Percentiles rank a stretch among this genome's conserved stretches.
Evolutionary conservation across 192 early-diverging fungal genomes (phyloP).

Genomic region (Gonapodya sp.): DNA sequence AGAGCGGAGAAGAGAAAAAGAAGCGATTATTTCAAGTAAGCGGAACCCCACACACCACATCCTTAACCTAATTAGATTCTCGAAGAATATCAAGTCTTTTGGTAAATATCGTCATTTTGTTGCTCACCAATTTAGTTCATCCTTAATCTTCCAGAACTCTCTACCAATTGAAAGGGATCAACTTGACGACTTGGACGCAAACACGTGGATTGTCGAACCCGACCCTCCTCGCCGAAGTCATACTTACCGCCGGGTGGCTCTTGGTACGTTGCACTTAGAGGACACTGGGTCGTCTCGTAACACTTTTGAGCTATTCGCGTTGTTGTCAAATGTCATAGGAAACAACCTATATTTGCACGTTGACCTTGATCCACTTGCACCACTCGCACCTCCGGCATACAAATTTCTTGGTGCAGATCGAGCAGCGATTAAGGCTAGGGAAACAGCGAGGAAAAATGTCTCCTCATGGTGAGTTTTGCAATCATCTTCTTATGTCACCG

Average conservation of each 20-base stretch:
- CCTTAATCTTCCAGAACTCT: background rate
- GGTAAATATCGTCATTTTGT: background rate
- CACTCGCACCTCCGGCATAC: background rate
- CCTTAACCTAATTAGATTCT: too few species aligned
- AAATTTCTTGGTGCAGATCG: background rate
- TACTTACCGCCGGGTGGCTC: background rate
- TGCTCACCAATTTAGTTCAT: background rate
- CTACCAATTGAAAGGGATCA: background rate
- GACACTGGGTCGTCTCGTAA: too few species aligned
- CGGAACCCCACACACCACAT: too few species aligned
- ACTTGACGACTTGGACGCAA: background rate
- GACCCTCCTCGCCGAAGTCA: background rate
- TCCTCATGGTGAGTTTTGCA: background rate
- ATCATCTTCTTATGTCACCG: too few species aligned
- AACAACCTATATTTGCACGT: background rate
- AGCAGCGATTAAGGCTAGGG: background rate
- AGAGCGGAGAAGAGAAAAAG: background rate
- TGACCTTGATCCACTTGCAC: background rate
- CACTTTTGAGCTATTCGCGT: too few species aligned
- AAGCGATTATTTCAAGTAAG: too few species aligned
- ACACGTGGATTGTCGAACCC: background rate
- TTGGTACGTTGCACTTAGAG: too few species aligned
- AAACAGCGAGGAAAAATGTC: background rate
- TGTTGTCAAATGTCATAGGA: too few species aligned
- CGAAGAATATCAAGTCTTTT: background rate